Evolutionary conservation across 108 stramenopile species (phyloP), one percentile per base, ranked within the genome.

Genomic region (Chaetoceros muelleri): DNA sequence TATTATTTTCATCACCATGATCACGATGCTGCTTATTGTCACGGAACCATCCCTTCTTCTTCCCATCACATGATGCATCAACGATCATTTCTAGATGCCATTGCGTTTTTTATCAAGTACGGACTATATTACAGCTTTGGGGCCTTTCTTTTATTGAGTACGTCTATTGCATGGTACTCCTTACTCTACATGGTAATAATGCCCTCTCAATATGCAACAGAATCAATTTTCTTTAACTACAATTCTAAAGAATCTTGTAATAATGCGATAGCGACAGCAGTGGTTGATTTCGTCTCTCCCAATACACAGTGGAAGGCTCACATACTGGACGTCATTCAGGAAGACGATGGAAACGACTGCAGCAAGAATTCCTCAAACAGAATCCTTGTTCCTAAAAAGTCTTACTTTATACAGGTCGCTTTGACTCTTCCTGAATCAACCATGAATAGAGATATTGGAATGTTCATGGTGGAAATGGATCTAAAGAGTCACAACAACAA

Each of bases 391-490:
- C 49, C 71, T 28, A 64, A 70, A 16, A 67, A 71, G 8, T 45
- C 62, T 21, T 83, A 85, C 58, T 87, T 75, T 54, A 40, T 87
- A 30, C 84, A 92, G 55, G 53, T 85, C 17, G 26, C 58, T 23
- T 63, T 91, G 2, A 69, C 65, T 17, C 53, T 91, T 22, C 90
- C 90, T 23, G 81, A 91, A 55, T 81, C 81, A 5, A 61, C 66
- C 22, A 48, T 69, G 21, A 87, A 87, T 64, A 55, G 64, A 27
- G 46, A 67, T 30, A 55, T 79, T 48, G 82, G 82, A 16, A 64
- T 84, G 54, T 79, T 84, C 53, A 79, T 78, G 64, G 61, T 84
- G 55, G 67, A 55, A 20, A 69, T 79, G 5, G 72, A 79, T 34
- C 13, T 40, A 52, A 52, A 23, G 17, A 25, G 2, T 3, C 21